Conservation (phyloP, 805 yeast species). For the Wickerhamomyces alni region DNA sequence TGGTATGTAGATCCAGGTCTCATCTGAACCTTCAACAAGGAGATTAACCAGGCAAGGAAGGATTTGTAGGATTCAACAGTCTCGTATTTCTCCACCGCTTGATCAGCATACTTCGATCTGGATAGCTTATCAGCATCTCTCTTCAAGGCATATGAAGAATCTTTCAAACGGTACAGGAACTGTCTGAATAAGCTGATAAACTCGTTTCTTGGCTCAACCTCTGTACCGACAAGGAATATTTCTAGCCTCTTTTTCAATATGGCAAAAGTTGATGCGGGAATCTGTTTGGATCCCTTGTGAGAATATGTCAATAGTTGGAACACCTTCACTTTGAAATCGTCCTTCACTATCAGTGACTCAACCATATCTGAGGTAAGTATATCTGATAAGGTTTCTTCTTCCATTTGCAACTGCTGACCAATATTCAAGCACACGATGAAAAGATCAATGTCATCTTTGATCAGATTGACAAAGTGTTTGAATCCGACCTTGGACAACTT, state of each 20-base stretch:
- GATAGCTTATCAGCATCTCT: slow-evolving; percentile 43
- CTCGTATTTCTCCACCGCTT: slow-evolving; percentile 26
- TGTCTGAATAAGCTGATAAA: slow-evolving; percentile 56
- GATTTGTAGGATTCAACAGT: slow-evolving; percentile 27
- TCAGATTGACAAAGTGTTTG: slow-evolving; percentile 29
- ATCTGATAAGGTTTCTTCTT: slow-evolving; percentile 42
- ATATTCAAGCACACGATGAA: slow-evolving; percentile 52
- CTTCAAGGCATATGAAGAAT: slow-evolving; percentile 53
- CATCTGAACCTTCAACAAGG: slow-evolving; percentile 32
- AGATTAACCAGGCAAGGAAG: slow-evolving; percentile 37
- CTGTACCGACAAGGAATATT: slow-evolving; percentile 54
- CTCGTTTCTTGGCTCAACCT: slow-evolving; percentile 63
- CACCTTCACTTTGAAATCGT: slow-evolving; percentile 42
- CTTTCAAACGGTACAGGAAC: slow-evolving; percentile 60
- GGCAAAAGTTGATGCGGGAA: slow-evolving; percentile 39
- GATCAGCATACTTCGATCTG: slow-evolving; percentile 32
- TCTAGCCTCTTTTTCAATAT: slow-evolving; percentile 39
- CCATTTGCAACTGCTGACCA: slow-evolving; percentile 55
- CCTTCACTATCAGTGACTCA: slow-evolving; percentile 38
- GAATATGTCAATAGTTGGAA: slow-evolving; percentile 58
- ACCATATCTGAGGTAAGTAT: slow-evolving; percentile 29
- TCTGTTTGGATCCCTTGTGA: slow-evolving; percentile 52
- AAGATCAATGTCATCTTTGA: slow-evolving; percentile 29
- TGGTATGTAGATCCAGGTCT: slow-evolving; percentile 56
- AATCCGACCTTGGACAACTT: slow-evolving; percentile 41